Evolutionary conservation across 352 stramenopile species (phyloP), one percentile per base, ranked within the genome.

Genomic region (Phytophthora boehmeriae): DNA sequence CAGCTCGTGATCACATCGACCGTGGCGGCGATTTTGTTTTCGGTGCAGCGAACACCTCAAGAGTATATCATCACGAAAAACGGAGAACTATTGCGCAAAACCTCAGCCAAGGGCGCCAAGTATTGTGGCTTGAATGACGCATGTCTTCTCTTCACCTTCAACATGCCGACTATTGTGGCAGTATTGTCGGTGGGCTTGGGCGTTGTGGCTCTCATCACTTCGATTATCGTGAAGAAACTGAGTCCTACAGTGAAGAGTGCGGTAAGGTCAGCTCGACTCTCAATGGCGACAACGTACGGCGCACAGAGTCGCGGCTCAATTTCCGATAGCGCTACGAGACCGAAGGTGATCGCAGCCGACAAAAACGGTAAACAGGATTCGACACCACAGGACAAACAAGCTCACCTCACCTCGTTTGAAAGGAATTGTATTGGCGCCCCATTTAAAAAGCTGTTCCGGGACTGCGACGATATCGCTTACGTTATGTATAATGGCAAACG

Each of bases 391-490:
- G 17, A 25, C 25, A n/a, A 44, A 6, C 22, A 46, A 4, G 41
- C 25, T 5, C n/a, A 48, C n/a, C 43, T 62, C 32, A 54, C 49
- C 2, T 54, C 41, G 0, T 66, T 60, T 4, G 58, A 66, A 25
- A 8, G 35, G 4, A 60, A 66, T 38, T 66, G 50, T 14, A 47
- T 66, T 17, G 56, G 58, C 10, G 48, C 8, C 0, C 19, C 32
- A 17, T 66, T 66, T 30, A 41, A 23, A 19, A 59, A 60, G 8
- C 30, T 60, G 5, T 66, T 66, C 22, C 32, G 13, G 34, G 58
- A 66, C 58, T 66, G 58, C 41, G 57, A 65, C 32, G 57, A 65
- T 10, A 59, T 63, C 9, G 45, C 46, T 4, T 56, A 63, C 45
- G 34, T 50, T 10, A 36, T 44, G 8, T 56, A 57, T 35, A 54